A percentile compares a stretch with the other conserved stretches of the same genome.
phyloP scores from a whole-genome alignment of 768 basidiomycete genomes.

The Fibroporia radiculosa region DNA sequence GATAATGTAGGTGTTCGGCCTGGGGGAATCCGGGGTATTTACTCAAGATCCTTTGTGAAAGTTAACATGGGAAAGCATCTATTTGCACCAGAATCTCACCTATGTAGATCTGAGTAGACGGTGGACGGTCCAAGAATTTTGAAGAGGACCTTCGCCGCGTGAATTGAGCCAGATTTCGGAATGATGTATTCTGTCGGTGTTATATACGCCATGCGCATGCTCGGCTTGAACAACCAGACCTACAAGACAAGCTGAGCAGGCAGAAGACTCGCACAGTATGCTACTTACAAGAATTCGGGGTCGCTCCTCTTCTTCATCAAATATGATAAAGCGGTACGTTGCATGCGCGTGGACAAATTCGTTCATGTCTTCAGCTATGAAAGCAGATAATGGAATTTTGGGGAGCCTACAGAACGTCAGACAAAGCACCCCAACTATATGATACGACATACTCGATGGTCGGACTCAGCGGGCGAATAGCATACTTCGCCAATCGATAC shows the following conservation, averaged over 20 bases:
- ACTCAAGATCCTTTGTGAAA: slow-evolving; percentile 41
- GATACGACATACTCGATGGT: slow-evolving; percentile 47
- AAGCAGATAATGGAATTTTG: slow-evolving; percentile 69
- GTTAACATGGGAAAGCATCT: no score
- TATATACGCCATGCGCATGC: slow-evolving; percentile 70
- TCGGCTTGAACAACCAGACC: slow-evolving; percentile 96
- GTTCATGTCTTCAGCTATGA: slow-evolving; percentile 84
- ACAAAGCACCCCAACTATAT: slow-evolving; percentile 1
- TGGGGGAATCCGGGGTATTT: slow-evolving; percentile 80
- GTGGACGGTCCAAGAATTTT: slow-evolving; percentile 64
- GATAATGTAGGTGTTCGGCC: slow-evolving; percentile 83
- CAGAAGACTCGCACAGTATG: background rate
- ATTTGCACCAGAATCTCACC: slow-evolving; percentile 27
- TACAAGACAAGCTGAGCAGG: slow-evolving; percentile 21
- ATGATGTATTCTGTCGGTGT: slow-evolving; percentile 46
- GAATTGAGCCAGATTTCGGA: slow-evolving; percentile 52
- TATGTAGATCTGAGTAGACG: slow-evolving; percentile 42
- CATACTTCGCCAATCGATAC: slow-evolving; percentile 78
- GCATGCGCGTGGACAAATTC: slow-evolving; percentile 91
- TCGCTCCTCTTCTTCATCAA: slow-evolving; percentile 80
- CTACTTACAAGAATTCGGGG: slow-evolving; percentile 68
- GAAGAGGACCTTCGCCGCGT: slow-evolving; percentile 80
- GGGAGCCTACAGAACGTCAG: slow-evolving; percentile 24
- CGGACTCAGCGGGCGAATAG: slow-evolving; percentile 63
- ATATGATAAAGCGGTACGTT: slow-evolving; percentile 82